Evolutionary conservation across 2,329 filamentous ascomycete species (phyloP).

Genomic region (Aurifilum marmelostoma): DNA sequence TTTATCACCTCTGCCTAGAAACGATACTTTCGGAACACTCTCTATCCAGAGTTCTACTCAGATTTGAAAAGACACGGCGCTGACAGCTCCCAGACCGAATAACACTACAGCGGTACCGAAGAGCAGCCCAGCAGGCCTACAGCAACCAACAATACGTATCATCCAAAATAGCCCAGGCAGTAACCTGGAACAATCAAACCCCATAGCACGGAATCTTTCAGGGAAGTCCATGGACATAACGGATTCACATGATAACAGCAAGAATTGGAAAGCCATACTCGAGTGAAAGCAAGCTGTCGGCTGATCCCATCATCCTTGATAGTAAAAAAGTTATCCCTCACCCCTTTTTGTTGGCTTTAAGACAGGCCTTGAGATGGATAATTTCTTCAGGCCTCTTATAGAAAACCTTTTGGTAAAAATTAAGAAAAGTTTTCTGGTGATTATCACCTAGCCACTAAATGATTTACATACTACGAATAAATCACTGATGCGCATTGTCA

Average conservation of each 20-base stretch:
- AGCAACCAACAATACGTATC: not conserved
- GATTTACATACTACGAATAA: not conserved
- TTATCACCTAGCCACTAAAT: not conserved
- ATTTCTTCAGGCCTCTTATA: not conserved
- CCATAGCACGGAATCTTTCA: not conserved
- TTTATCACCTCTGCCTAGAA: not conserved
- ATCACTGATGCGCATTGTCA: no score
- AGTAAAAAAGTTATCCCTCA: not conserved
- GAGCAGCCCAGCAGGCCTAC: not conserved
- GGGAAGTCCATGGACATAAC: not conserved
- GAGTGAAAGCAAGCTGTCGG: not conserved
- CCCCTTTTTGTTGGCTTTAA: not conserved
- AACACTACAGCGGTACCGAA: not conserved
- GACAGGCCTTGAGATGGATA: not conserved
- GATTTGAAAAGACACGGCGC: not conserved
- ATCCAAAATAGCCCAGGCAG: not conserved
- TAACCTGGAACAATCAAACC: not conserved
- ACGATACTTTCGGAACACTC: no score
- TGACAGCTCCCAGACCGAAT: not conserved
- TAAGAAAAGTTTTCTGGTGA: no score
- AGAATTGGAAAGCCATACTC: slow-evolving; percentile 5
- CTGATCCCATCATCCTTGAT: not conserved
- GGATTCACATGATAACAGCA: not conserved
- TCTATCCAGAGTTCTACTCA: no score
- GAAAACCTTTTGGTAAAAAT: not conserved